Evolutionary conservation across 2,329 filamentous ascomycete species (phyloP).

Genomic region (Akanthomyces dipterigenus): DNA sequence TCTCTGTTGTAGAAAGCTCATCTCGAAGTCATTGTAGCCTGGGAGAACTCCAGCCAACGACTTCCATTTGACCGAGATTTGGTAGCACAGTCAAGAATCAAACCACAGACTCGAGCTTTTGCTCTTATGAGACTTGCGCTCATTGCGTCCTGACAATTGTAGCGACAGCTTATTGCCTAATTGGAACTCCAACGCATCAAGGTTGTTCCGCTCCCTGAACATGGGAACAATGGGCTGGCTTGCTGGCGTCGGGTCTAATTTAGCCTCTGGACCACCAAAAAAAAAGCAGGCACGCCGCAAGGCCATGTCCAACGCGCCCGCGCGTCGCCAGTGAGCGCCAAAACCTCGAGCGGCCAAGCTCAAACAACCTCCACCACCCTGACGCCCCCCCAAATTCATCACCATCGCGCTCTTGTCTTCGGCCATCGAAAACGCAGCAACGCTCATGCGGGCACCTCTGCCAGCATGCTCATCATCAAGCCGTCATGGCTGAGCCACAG

Average conservation of each 20-base stretch:
- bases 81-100: too few species aligned
- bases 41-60: too few species aligned
- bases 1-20: too few species aligned
- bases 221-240: neutral
- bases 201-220: slow-evolving; percentile 2
- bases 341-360: slow-evolving; percentile 2
- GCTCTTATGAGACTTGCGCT: too few species aligned
- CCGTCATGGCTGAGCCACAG: slow-evolving; percentile 93
- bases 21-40: too few species aligned
- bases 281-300: slow-evolving; percentile 9
- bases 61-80: too few species aligned
- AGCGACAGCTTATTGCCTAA: neutral
- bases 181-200: slow-evolving; percentile 3
- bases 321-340: slow-evolving; percentile 4
- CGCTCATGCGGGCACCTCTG: slow-evolving; percentile 7
- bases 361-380: slow-evolving; percentile 6
- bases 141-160: too few species aligned
- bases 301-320: slow-evolving; percentile 8
- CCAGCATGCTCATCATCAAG: slow-evolving; percentile 78
- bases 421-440: slow-evolving; percentile 2
- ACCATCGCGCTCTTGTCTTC: neutral
- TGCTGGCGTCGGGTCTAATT: neutral
- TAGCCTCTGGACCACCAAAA: neutral
- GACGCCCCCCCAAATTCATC: neutral
- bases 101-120: too few species aligned